These are phyloP conservation scores for Chalciporus chontae DNA, from an alignment of 768 basidiomycete genomes.

Conservation along the genomic window DNA sequence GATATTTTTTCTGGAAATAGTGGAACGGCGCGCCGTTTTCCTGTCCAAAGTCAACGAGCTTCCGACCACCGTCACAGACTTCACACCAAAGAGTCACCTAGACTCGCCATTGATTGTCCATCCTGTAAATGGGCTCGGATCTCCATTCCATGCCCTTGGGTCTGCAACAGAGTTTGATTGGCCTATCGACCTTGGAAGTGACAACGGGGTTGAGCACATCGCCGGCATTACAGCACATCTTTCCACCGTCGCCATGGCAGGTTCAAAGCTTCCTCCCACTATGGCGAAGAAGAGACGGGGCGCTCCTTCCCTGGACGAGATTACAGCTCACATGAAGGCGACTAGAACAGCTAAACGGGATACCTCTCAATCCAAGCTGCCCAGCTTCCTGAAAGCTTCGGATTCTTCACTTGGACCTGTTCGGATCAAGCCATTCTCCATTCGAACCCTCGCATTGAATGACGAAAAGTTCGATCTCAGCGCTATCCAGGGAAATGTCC, in stretches of 20 bases:
- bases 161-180: slow-evolving; percentile 28
- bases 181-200: slow-evolving; percentile 34
- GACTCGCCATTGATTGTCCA: slow-evolving; percentile 70
- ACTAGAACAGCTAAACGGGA: slow-evolving; percentile 18
- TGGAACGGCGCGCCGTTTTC: slow-evolving; percentile 72
- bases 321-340: slow-evolving; percentile 55
- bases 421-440: slow-evolving; percentile 34
- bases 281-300: slow-evolving; percentile 18
- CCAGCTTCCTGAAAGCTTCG: slow-evolving; percentile 28
- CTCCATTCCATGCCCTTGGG: slow-evolving; percentile 60
- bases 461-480: slow-evolving; percentile 5
- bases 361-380: slow-evolving; percentile 27
- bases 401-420: slow-evolving; percentile 13
- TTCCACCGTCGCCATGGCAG: slow-evolving; percentile 7
- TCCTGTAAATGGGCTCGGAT: slow-evolving; percentile 64
- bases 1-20: slow-evolving; percentile 32
- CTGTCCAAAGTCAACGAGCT: slow-evolving; percentile 70
- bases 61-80: slow-evolving; percentile 55
- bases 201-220: slow-evolving; percentile 67
- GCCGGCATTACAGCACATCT: slow-evolving; percentile 30
- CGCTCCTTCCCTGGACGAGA: slow-evolving; percentile 74
- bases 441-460: slow-evolving; percentile 27
- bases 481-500: slow-evolving; percentile 1
- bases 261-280: slow-evolving; percentile 1
- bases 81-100: slow-evolving; percentile 60